phyloP scores from a whole-genome alignment of 768 basidiomycete species.

The Pulveroboletus sp. region DNA sequence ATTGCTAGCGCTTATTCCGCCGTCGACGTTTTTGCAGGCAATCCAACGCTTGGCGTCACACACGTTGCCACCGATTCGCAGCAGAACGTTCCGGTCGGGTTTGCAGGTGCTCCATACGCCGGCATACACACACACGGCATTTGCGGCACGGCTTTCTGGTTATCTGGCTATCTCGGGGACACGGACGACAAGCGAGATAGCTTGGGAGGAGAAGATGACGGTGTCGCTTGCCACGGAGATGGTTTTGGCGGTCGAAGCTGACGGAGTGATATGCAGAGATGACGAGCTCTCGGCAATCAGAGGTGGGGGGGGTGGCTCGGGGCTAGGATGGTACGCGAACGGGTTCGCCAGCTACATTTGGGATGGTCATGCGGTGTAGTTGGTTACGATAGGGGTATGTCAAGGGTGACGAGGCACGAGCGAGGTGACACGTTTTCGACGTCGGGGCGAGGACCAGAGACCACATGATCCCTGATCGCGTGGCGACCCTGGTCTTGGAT shows the following conservation, averaged over 20 bases:
- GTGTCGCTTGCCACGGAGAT: constrained; percentile 75
- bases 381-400: constrained; percentile 7
- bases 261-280: constrained; percentile 72
- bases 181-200: constrained; percentile 65
- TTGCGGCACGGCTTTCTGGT: constrained; percentile 60
- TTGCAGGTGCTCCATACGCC: constrained; percentile 83
- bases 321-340: constrained; percentile 73
- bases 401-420: constrained; percentile 8
- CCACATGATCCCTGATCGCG: constrained; percentile 15
- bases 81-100: constrained; percentile 66
- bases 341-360: constrained; percentile 62
- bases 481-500: constrained; percentile 15
- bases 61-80: constrained; percentile 63
- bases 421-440: constrained; percentile 26
- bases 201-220: constrained; percentile 63
- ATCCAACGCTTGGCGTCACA: constrained; percentile 60
- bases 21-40: constrained; percentile 75
- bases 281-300: constrained; percentile 41
- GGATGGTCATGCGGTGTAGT: constrained; percentile 52
- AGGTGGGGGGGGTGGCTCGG: constrained; percentile 46
- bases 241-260: constrained; percentile 66
- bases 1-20: constrained; percentile 79
- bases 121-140: constrained; percentile 60
- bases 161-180: constrained; percentile 47
- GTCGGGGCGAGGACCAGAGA: constrained; percentile 14